Percentiles rank a stretch among this genome's conserved stretches.
These are phyloP conservation scores for Tricholoma sp. DNA, from an alignment of 768 basidiomycete species.

Conservation along the genomic window DNA sequence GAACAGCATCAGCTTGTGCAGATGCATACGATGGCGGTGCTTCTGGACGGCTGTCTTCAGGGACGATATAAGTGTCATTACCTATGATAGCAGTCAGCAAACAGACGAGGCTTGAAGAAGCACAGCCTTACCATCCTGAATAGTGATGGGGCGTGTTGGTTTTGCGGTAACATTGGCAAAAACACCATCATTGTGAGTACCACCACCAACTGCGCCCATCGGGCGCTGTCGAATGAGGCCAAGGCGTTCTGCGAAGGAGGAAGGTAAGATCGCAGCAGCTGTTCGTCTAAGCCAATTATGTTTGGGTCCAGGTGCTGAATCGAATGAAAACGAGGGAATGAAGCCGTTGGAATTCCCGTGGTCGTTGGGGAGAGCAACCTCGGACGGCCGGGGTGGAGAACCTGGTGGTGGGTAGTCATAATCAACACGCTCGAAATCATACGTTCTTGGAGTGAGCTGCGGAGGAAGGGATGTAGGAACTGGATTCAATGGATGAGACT, in stretches of 20 bases:
- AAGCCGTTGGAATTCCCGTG: slow-evolving; percentile 73
- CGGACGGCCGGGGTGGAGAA: slow-evolving; percentile 64
- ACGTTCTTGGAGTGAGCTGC: slow-evolving; percentile 38
- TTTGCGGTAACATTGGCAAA: slow-evolving; percentile 96
- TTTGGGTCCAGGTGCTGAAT: slow-evolving; percentile 28
- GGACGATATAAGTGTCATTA: slow-evolving; percentile 68
- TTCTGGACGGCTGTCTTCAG: slow-evolving; percentile 79
- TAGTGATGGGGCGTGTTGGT: slow-evolving; percentile 51
- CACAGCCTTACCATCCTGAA: slow-evolving; percentile 51
- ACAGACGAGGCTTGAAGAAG: slow-evolving; percentile 3
- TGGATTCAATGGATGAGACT: slow-evolving; percentile 51
- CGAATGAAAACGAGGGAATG: slow-evolving; percentile 44
- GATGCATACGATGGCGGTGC: slow-evolving; percentile 89
- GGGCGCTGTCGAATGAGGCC: slow-evolving; percentile 36
- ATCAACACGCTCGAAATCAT: slow-evolving; percentile 79
- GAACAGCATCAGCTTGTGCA: slow-evolving; percentile 93
- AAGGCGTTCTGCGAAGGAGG: slow-evolving; percentile 39
- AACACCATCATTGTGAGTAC: slow-evolving; percentile 80
- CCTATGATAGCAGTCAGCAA: slow-evolving; percentile 32
- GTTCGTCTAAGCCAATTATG: slow-evolving; percentile 52
- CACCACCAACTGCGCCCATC: slow-evolving; percentile 53
- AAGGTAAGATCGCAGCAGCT: slow-evolving; percentile 52
- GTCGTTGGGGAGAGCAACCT: slow-evolving; percentile 62
- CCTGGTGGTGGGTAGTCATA: slow-evolving; percentile 83
- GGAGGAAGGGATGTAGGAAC: slow-evolving; percentile 25